Evolutionary conservation across 2,329 filamentous ascomycete genomes (phyloP), one percentile per base, ranked within the genome.

Genomic region (Beauveria sp.): DNA sequence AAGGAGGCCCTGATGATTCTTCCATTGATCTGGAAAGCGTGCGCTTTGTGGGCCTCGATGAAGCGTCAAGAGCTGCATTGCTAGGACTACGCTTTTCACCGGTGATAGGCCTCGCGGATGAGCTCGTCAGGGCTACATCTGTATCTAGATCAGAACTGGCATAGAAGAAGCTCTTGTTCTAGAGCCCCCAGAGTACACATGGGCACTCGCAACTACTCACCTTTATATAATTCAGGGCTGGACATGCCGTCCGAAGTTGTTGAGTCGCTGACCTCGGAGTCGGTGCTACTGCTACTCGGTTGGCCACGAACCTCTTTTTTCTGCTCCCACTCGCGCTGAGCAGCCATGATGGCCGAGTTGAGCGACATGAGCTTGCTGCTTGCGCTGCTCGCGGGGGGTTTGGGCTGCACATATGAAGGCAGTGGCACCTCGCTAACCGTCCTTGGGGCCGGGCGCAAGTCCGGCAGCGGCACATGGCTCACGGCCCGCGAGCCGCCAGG

Each of bases 311-410:
- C 14, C 43, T 28, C 6, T 6, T 43, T 51, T 18, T 30, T 42
- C 16, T 51, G 34, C 59, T 70, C 69, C 74, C 74, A 75, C 16
- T 68, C 59, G 38, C 63, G 64, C 60, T 74, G 72, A 20, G 70
- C 61, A 3, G 66, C 68, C 53, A 67, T 22, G 5, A 75, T 73
- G 28, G 63, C 68, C 20, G 60, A 62, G 50, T 56, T 61, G 16
- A 61, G 59, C 18, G 59, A 50, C 59, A 56, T 56, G 2, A 56
- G 26, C 42, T 59, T 59, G 38, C 8, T 18, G 56, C 10, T 26
- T 2, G 45, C 22, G 24, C 22, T 12, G 34, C 22, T 24, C 26
- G 8, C 47, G 5, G 18, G 49, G 5, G 38, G 4, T 26, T 8
- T 5, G 14, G 58, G 38, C 16, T 60, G 40, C n/a, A 51, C 58